Conservation (phyloP, 208 protist species). For the Kentomonas sorsogonicus region DNA sequence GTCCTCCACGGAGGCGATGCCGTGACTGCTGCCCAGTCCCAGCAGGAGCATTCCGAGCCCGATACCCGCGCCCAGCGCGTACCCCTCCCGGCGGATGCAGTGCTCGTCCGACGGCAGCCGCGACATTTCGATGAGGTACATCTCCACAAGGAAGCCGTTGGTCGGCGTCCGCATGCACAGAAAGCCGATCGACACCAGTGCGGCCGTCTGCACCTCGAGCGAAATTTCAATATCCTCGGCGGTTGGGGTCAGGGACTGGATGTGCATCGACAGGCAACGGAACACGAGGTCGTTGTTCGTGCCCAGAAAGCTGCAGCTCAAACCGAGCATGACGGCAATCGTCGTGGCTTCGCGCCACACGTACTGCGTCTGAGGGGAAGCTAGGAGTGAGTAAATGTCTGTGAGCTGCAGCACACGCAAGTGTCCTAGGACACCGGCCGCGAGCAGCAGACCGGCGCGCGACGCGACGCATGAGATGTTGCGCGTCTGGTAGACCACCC, state of each 20-base stretch:
- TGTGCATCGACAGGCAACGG: slow-evolving; percentile 81
- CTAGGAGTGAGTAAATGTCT: slow-evolving; percentile 82
- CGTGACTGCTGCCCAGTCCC: slow-evolving; percentile 45
- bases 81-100: slow-evolving; percentile 73
- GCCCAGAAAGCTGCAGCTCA: slow-evolving; percentile 83
- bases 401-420: slow-evolving; percentile 76
- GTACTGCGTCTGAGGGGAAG: slow-evolving; percentile 54
- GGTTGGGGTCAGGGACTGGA: slow-evolving; percentile 74
- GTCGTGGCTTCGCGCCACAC: slow-evolving; percentile 65
- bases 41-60: slow-evolving; percentile 76
- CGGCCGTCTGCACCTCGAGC: slow-evolving; percentile 74
- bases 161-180: slow-evolving; percentile 53
- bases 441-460: slow-evolving; percentile 65
- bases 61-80: slow-evolving; percentile 68
- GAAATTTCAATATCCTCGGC: slow-evolving; percentile 83
- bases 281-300: slow-evolving; percentile 74
- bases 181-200: slow-evolving; percentile 71
- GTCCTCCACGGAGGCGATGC: slow-evolving; percentile 39
- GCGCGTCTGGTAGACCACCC: slow-evolving; percentile 86
- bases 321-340: slow-evolving; percentile 77
- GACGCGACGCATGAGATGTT: slow-evolving; percentile 48
- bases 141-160: slow-evolving; percentile 73
- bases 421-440: slow-evolving; percentile 71
- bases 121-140: slow-evolving; percentile 79
- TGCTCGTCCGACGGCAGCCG: slow-evolving; percentile 84